A percentile compares a stretch with the other conserved stretches of the same genome.
These are phyloP conservation scores for Solanum microdontum DNA, from an alignment of 257 asterid genomes.

Conservation along the genomic window DNA sequence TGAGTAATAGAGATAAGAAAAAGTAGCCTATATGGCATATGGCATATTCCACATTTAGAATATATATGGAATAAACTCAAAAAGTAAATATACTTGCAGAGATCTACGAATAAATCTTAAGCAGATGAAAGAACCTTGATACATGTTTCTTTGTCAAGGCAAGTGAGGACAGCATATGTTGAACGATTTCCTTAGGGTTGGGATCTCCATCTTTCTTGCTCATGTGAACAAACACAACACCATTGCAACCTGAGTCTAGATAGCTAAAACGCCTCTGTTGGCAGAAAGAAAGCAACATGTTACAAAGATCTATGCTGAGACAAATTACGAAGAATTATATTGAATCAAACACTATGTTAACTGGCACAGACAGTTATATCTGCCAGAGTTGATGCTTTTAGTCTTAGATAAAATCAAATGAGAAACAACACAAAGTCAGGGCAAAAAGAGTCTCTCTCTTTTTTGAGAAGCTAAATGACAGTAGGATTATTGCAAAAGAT, in stretches of 20 bases:
- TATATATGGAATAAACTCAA: neutral
- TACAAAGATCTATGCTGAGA: neutral
- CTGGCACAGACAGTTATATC: neutral
- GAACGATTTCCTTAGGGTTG: constrained; percentile 67
- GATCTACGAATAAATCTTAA: neutral
- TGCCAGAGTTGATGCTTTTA: neutral
- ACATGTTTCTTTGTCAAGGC: constrained; percentile 65
- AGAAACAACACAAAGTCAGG: neutral
- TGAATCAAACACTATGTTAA: neutral
- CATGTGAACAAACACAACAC: constrained; percentile 86
- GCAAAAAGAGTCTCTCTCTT: neutral
- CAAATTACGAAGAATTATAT: neutral
- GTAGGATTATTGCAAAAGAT: neutral
- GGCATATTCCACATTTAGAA: neutral
- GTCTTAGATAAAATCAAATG: neutral
- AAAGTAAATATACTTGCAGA: neutral
- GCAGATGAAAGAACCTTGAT: constrained; percentile 41
- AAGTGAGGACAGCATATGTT: constrained; percentile 84
- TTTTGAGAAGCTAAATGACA: neutral
- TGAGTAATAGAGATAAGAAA: neutral
- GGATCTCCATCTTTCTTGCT: constrained; percentile 82
- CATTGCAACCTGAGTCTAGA: constrained; percentile 92
- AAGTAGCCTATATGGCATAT: neutral
- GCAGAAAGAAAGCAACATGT: neutral
- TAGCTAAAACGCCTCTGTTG: constrained; percentile 71